Base-by-base conservation (phyloP, 2,329 filamentous ascomycete genomes). In the Diaporthe ampelina region DNA sequence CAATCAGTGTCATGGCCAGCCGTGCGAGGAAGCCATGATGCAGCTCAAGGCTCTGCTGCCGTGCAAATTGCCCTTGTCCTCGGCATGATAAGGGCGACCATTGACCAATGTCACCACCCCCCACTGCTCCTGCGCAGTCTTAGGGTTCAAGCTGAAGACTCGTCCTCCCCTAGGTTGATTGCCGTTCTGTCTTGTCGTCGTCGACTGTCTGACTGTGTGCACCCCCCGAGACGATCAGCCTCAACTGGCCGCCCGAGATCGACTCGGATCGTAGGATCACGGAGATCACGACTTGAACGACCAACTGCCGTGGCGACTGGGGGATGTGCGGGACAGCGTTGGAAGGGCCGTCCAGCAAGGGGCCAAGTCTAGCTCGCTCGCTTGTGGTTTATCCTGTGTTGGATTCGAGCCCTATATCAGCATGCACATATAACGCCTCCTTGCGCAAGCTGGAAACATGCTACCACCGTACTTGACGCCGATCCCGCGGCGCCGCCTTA, bases 401-500 rank as follows among this genome's bases (percentile, higher is more conserved):
- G 45, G 58, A 32, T n/a, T 32, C n/a, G n/a, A 50, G 58, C 69
- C 70, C 45, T 72, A 54, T 72, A 56, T 24, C 43, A 50, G 40
- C 19, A 24, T 21, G 68, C 69, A 61, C 69, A 50, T 52, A 59
- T 71, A 52, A 21, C 29, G 45, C 69, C 32, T 43, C 57, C 37
- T 63, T 63, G 58, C 35, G 77, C 76, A 76, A 75, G 76, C 75
- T 76, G 76, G 76, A 77, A 75, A 75, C 76, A 79, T 78, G 78
- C 77, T 76, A 75, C 74, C 76, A 79, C 78, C 77, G 77, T 76
- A 77, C 77, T 72, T 68, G 75, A 73, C 75, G 78, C 76, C 74
- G 79, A 80, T 80, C 79, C 76, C 79, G 77, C 78, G 78, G 79
- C 79, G 79, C 65, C 73, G 77, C 70, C 74, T 78, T 79, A 77